Conservation (phyloP, 495 filamentous ascomycete species). For the Glonium stellatum region DNA sequence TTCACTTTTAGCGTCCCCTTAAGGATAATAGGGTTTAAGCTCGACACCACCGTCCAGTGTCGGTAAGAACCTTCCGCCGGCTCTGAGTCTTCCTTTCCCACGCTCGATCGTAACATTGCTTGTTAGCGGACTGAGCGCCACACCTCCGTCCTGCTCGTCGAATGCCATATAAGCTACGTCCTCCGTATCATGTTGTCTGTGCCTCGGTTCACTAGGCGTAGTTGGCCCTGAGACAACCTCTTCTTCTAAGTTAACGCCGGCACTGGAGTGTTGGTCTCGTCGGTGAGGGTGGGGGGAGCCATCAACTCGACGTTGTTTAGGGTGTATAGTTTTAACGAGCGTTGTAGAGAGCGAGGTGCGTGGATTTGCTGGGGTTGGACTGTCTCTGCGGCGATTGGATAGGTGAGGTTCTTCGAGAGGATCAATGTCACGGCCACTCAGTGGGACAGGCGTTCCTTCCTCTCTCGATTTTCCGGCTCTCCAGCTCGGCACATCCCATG, state of each 20-base stretch:
- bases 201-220: background rate
- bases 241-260: background rate
- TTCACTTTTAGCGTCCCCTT: no score
- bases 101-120: conserved; percentile 1
- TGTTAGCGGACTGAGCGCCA: background rate
- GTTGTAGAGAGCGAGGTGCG: background rate
- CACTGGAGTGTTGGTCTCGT: background rate
- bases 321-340: background rate
- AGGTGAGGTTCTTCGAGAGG: no score
- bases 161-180: background rate
- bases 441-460: no score
- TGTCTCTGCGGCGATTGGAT: no score
- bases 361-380: no score
- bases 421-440: no score
- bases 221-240: background rate
- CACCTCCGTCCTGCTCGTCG: background rate
- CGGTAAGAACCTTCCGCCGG: no score
- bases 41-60: no score
- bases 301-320: background rate
- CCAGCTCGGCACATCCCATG: no score
- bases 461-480: no score
- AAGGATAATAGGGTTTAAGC: no score
- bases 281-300: background rate
- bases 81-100: background rate
- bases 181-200: background rate